Evolutionary conservation across 768 basidiomycete genomes (phyloP).

Genomic region (Mycena belliarum): DNA sequence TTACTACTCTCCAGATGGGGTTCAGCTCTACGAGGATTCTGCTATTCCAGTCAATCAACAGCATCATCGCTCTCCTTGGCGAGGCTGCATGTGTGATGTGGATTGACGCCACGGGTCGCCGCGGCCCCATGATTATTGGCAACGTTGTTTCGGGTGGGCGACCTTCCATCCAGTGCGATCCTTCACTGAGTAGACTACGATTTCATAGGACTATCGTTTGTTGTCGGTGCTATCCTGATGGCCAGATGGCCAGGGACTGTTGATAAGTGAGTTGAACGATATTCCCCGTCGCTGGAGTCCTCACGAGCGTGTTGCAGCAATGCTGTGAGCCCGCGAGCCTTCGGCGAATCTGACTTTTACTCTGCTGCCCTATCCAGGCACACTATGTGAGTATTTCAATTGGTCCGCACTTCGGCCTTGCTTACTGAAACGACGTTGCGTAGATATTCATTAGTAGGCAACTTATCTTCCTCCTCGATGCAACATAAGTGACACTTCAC

Average conservation of each 20-base stretch:
- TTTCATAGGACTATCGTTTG: conserved; percentile 36
- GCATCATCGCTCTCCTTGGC: conserved; percentile 53
- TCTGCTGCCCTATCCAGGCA: conserved; percentile 26
- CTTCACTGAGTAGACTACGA: background rate
- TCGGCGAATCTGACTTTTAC: background rate
- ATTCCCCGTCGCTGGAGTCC: background rate
- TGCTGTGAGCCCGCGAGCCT: conserved; percentile 30
- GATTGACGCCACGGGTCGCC: conserved; percentile 43
- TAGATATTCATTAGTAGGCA: conserved; percentile 44
- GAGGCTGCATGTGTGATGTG: conserved; percentile 47
- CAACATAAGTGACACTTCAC: background rate
- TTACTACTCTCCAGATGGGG: conserved; percentile 35
- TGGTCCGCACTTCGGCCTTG: background rate
- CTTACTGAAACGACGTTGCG: background rate
- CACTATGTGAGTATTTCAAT: conserved; percentile 35
- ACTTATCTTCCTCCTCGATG: too few species aligned
- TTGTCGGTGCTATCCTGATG: conserved; percentile 46
- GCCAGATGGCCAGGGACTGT: conserved; percentile 45
- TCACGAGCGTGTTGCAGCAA: conserved; percentile 24
- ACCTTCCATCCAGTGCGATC: too few species aligned
- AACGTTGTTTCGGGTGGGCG: conserved; percentile 36
- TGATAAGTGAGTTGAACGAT: conserved; percentile 34
- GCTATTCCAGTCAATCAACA: conserved; percentile 56
- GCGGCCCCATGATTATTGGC: conserved; percentile 42
- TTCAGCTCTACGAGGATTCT: conserved; percentile 46